These are phyloP conservation scores for Diphasiastrum complanatum DNA, from an alignment of 83 land plant genomes.

Conservation along the genomic window DNA sequence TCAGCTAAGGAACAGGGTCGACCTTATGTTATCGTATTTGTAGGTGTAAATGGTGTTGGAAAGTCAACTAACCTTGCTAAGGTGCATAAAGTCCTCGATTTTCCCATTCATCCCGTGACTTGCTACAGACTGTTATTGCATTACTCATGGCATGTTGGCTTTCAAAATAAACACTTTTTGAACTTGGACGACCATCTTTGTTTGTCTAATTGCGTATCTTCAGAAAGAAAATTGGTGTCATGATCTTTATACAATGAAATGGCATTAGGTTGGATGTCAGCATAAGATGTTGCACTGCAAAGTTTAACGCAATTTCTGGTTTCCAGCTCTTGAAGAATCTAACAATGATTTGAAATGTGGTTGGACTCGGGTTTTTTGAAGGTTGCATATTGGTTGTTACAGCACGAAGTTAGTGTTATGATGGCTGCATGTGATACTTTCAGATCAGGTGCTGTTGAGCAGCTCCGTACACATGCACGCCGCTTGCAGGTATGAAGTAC, in stretches of 20 bases:
- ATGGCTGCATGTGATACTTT: slow-evolving; percentile 99
- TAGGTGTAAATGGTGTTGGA: slow-evolving; percentile 99
- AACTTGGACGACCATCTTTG: slow-evolving; percentile 1
- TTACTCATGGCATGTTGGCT: no score
- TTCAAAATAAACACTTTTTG: no score
- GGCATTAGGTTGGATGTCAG: background rate
- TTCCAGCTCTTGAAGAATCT: no score
- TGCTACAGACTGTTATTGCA: no score
- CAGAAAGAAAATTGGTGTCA: background rate
- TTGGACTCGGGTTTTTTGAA: slow-evolving; percentile 14
- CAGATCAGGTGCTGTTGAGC: slow-evolving; percentile 98
- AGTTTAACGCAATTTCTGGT: no score
- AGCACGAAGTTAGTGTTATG: slow-evolving; percentile 89
- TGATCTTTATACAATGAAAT: background rate
- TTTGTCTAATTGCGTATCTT: slow-evolving; percentile 2
- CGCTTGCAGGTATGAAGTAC: slow-evolving; percentile 91
- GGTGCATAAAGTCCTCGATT: no score
- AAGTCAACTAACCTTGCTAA: slow-evolving; percentile 97
- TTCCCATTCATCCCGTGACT: no score
- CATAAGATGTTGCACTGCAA: no score
- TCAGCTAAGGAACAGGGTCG: slow-evolving; percentile 90
- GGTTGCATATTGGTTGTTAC: slow-evolving; percentile 97
- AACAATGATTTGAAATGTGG: no score
- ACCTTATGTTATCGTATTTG: slow-evolving; percentile 92
- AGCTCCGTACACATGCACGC: slow-evolving; percentile 92